These are phyloP conservation scores for Pseudogymnoascus sp. DNA, from an alignment of 2,329 filamentous ascomycete genomes.

Conservation along the genomic window DNA sequence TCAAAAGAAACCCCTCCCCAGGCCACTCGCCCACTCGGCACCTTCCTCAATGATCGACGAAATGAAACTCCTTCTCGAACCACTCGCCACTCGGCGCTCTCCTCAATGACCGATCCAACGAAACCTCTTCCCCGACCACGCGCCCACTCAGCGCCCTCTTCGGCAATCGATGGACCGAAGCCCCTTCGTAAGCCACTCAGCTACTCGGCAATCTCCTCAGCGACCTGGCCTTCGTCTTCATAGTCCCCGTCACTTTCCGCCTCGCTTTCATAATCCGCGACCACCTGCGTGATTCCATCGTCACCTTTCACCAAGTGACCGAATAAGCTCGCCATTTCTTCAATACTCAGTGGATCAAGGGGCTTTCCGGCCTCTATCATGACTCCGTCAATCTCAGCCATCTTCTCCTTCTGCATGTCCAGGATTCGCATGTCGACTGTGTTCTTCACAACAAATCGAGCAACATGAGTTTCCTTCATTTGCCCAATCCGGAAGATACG, in stretches of 20 bases:
- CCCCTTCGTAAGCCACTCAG: not conserved
- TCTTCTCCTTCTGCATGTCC: constrained; percentile 50
- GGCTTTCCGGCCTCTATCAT: constrained; percentile 20
- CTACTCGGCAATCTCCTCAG: not conserved
- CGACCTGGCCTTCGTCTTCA: not conserved
- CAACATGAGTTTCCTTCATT: constrained; percentile 49
- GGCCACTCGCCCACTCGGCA: not conserved
- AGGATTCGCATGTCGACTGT: constrained; percentile 54
- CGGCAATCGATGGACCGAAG: not conserved
- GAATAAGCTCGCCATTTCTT: constrained; percentile 41
- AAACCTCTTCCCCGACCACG: not conserved
- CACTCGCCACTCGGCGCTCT: no score
- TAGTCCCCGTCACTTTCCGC: constrained; percentile 3
- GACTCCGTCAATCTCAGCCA: constrained; percentile 35
- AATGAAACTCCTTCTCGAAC: not conserved
- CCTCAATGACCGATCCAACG: not conserved
- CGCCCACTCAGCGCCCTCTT: not conserved
- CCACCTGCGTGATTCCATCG: constrained; percentile 27
- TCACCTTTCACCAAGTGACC: constrained; percentile 35
- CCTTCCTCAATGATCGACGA: not conserved
- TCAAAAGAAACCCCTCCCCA: not conserved
- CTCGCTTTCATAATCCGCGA: constrained; percentile 23
- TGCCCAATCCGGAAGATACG: constrained; percentile 63
- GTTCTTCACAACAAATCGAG: constrained; percentile 48
- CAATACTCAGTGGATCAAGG: constrained; percentile 23